A percentile compares a stretch with the other conserved stretches of the same genome.
phyloP scores from a whole-genome alignment of 495 filamentous ascomycete species.

The Friedmanniomyces endolithicus region DNA sequence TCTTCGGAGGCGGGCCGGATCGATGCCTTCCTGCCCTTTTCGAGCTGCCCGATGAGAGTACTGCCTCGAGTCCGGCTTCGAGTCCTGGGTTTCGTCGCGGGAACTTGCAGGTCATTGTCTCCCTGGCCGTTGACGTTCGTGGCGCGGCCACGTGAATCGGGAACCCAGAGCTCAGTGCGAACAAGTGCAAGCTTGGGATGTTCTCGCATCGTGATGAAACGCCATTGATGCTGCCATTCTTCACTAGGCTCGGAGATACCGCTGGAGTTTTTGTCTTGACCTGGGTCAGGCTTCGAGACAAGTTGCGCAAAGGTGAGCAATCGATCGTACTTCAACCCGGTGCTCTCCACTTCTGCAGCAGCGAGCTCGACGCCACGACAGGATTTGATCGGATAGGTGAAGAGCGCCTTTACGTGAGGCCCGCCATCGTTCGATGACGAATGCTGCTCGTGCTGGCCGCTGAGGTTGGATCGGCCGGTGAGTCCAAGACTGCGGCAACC shows the following conservation, averaged over 20 bases:
- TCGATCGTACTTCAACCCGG: constrained; percentile 71
- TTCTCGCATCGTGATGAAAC: constrained; percentile 66
- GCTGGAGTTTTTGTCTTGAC: constrained; percentile 10
- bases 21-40: constrained; percentile 1
- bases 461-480: constrained; percentile 9
- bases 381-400: constrained; percentile 80
- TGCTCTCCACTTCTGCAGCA: constrained; percentile 49
- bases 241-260: constrained; percentile 17
- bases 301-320: constrained; percentile 72
- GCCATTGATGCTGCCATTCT: constrained; percentile 47
- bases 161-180: constrained; percentile 65
- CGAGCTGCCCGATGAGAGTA: constrained; percentile 4
- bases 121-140: neutral
- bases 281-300: constrained; percentile 30
- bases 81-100: neutral
- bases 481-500: constrained; percentile 16
- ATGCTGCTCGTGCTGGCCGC: neutral
- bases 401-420: constrained; percentile 56
- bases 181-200: constrained; percentile 62
- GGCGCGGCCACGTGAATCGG: constrained; percentile 39
- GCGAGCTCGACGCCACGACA: constrained; percentile 69
- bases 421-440: neutral
- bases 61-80: constrained; percentile 4
- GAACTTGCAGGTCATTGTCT: neutral
- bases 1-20: constrained; percentile 24